Evolutionary conservation across 1,284 basidiomycete genomes (phyloP), one percentile per base, ranked within the genome.

Genomic region (Ustilago hordei): DNA sequence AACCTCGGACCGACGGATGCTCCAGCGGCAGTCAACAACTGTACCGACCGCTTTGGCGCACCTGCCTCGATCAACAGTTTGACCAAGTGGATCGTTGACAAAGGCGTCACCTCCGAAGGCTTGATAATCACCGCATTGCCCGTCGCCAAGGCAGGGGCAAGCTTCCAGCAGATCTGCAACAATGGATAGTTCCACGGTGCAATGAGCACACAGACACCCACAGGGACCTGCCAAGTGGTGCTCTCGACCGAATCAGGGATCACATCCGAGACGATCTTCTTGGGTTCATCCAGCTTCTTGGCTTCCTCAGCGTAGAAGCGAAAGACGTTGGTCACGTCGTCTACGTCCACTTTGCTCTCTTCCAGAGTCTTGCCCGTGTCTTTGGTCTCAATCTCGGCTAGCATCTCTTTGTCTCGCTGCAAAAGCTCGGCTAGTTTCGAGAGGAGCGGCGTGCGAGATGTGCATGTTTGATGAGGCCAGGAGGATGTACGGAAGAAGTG

Each of bases 151-250:
- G 85, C 85, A 1, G 85, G 85, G 2, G 84, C 85, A 12, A 86
- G 77, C 68, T 86, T 80, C 84, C 84, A 86, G 74, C 84, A 86
- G 50, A 86, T 78, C 53, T 86, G 84, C 35, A 85, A 70, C 47
- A 85, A 67, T 0, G 84, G 84, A 47, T 82, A 86, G 78, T 86
- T 86, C 85, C 85, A 86, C 1, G 85, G 85, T 41, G 82, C 78
- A 53, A 86, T 86, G 35, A 86, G 75, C 19, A 84, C 84, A 56
- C 83, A 84, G 8, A 86, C 85, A 17, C 85, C 85, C 12, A 85
- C 85, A 15, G 85, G 83, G 31, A 83, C 81, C 35, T 82, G 78
- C n/a, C 75, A 58, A 7, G 84, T 76, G 7, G 43, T 54, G 68
- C 82, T 85, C 47, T 67, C 55, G 4, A 84, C 84, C 31, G 78